These are phyloP conservation scores for Schizophyllum amplum DNA, from an alignment of 1,284 basidiomycete species.

Conservation along the genomic window DNA sequence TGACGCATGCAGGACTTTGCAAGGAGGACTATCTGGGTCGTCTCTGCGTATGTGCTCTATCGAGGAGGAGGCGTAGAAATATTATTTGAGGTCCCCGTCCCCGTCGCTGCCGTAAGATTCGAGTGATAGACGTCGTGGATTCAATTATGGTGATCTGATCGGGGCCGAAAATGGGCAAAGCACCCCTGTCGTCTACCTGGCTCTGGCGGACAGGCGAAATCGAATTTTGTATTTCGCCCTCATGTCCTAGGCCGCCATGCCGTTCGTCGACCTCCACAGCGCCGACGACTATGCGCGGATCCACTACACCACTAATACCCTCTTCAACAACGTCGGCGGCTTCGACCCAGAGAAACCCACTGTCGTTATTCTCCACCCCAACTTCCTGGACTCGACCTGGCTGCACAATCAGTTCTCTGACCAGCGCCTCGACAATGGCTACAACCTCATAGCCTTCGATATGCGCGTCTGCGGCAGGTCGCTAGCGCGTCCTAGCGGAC, in stretches of 20 bases:
- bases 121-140: background rate
- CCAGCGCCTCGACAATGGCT: constrained; percentile 44
- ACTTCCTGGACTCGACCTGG: constrained; percentile 63
- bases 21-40: no score
- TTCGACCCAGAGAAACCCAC: constrained; percentile 59
- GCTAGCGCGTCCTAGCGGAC: constrained; percentile 38
- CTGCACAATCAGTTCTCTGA: constrained; percentile 59
- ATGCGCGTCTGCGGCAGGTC: constrained; percentile 62
- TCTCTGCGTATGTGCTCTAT: no score
- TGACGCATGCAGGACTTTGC: background rate
- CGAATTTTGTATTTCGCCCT: constrained; percentile 6
- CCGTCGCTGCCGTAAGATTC: background rate
- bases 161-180: constrained; percentile 1
- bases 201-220: constrained; percentile 4
- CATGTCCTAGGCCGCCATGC: constrained; percentile 37
- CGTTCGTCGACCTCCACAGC: constrained; percentile 59
- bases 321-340: constrained; percentile 46
- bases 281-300: constrained; percentile 60
- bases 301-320: constrained; percentile 60
- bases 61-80: background rate
- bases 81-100: background rate
- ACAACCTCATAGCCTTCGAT: constrained; percentile 69
- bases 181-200: constrained; percentile 10
- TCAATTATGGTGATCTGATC: background rate
- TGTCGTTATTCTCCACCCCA: constrained; percentile 58